These are phyloP conservation scores for Trypanosoma brucei DNA, from an alignment of 208 protist species.

Conservation along the genomic window DNA sequence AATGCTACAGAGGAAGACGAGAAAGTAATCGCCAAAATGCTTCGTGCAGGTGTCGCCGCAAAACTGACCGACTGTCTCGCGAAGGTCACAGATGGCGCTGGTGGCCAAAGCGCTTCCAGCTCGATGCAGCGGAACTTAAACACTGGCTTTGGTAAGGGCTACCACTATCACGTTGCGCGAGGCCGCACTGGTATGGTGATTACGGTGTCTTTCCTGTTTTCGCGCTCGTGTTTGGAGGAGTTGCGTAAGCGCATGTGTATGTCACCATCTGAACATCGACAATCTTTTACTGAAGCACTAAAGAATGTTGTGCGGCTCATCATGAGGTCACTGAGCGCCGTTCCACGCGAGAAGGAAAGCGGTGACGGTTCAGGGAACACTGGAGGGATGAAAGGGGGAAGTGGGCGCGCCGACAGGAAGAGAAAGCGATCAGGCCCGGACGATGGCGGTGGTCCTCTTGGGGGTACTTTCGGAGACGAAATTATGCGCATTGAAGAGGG, in stretches of 20 bases:
- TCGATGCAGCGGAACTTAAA: not conserved
- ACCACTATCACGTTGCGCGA: constrained; percentile 66
- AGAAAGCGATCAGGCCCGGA: too few relatives aligned
- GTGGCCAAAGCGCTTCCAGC: constrained; percentile 1
- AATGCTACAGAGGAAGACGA: constrained; percentile 54
- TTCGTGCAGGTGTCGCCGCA: constrained; percentile 53
- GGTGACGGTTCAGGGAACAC: not conserved
- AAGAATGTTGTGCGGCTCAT: constrained; percentile 49
- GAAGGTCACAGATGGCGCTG: constrained; percentile 1
- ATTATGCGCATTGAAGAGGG: not conserved
- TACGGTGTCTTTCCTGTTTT: constrained; percentile 79
- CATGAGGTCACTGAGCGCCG: constrained; percentile 31
- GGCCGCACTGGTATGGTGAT: constrained; percentile 33
- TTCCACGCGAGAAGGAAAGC: not conserved
- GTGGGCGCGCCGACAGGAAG: too few relatives aligned
- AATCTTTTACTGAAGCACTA: constrained; percentile 54
- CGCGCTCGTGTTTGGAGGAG: constrained; percentile 36
- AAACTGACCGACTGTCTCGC: constrained; percentile 72
- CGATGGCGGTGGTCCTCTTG: not conserved
- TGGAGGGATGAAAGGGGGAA: too few relatives aligned
- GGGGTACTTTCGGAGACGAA: not conserved
- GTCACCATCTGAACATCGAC: constrained; percentile 62
- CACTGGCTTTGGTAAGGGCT: constrained; percentile 23
- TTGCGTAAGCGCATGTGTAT: constrained; percentile 68
- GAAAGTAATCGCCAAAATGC: constrained; percentile 43